A percentile compares a stretch with the other conserved stretches of the same genome.
These are phyloP conservation scores for Thozetella sp. DNA, from an alignment of 495 filamentous ascomycete genomes.

Conservation along the genomic window DNA sequence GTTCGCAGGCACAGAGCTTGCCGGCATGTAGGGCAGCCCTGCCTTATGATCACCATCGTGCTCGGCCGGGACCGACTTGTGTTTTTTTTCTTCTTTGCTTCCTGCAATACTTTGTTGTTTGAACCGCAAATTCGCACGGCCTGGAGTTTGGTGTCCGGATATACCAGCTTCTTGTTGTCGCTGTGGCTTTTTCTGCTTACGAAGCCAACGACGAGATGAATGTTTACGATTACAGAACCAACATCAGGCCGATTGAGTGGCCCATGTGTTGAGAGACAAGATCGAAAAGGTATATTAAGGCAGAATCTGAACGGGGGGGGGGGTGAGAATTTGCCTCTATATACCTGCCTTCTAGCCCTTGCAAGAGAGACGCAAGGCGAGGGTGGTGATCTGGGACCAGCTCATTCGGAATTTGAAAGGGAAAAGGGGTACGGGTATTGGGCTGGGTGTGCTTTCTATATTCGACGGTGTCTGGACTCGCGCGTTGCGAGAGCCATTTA, in stretches of 20 bases:
- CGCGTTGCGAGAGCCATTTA: background rate
- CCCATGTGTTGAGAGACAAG: too few species aligned
- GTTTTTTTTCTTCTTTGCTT: background rate
- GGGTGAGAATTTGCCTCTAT: background rate
- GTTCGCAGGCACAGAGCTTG: constrained; percentile 24
- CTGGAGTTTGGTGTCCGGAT: constrained; percentile 3
- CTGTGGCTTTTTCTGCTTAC: constrained; percentile 1
- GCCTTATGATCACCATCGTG: too few species aligned
- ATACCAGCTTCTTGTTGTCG: background rate
- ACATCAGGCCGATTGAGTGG: background rate
- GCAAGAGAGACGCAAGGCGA: background rate
- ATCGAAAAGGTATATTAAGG: too few species aligned
- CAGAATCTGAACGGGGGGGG: background rate
- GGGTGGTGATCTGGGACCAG: background rate
- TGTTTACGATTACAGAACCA: background rate
- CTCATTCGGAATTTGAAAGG: background rate
- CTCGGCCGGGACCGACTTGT: too few species aligned
- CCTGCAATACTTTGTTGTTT: constrained; percentile 1
- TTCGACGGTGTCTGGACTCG: background rate
- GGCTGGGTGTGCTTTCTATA: background rate
- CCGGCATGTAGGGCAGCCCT: constrained; percentile 12
- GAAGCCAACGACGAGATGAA: background rate
- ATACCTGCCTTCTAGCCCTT: background rate
- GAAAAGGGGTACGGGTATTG: too few species aligned
- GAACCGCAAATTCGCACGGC: background rate